Conservation (phyloP, 2,329 filamentous ascomycete genomes). For the Fonsecaea nubica region DNA sequence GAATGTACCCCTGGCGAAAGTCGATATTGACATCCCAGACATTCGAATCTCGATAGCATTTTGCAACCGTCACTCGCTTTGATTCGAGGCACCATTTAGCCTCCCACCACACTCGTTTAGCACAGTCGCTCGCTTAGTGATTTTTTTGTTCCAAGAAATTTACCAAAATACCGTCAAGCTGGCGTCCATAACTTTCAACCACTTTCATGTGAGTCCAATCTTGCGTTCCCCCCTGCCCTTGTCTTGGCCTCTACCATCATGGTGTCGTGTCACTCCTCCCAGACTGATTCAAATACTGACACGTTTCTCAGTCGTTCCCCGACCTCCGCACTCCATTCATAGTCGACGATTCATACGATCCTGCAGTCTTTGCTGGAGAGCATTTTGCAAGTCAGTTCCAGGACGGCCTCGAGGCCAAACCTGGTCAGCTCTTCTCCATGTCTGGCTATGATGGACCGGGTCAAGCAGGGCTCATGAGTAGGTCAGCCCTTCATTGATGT, state of each 20-base stretch:
- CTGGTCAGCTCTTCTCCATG: slow-evolving; percentile 74
- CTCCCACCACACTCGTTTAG: slow-evolving; percentile 48
- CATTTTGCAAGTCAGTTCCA: slow-evolving; percentile 54
- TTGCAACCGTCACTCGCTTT: slow-evolving; percentile 52
- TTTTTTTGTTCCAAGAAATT: slow-evolving; percentile 47
- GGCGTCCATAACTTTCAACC: slow-evolving; percentile 56
- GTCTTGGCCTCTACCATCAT: slow-evolving; percentile 24
- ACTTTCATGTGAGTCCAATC: slow-evolving; percentile 51
- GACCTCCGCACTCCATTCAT: slow-evolving; percentile 56
- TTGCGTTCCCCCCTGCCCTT: slow-evolving; percentile 25
- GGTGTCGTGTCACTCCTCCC: slow-evolving; percentile 18
- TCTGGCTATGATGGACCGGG: slow-evolving; percentile 80
- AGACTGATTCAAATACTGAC: slow-evolving; percentile 47
- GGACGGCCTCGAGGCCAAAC: slow-evolving; percentile 61
- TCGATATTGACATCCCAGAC: slow-evolving; percentile 16
- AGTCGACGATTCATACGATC: slow-evolving; percentile 55
- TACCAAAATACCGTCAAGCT: slow-evolving; percentile 52
- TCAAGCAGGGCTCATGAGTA: slow-evolving; percentile 55
- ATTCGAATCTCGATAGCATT: slow-evolving; percentile 34
- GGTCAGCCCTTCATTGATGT: not conserved
- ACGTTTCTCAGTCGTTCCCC: slow-evolving; percentile 38
- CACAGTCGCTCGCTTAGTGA: slow-evolving; percentile 56
- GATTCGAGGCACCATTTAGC: slow-evolving; percentile 49
- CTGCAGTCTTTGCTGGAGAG: slow-evolving; percentile 54
- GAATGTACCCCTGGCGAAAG: slow-evolving; percentile 31